Percentiles rank a stretch among this genome's conserved stretches.
Conservation (phyloP, 164 flowering plant genomes). For the Tetrastigma voinierianum region DNA sequence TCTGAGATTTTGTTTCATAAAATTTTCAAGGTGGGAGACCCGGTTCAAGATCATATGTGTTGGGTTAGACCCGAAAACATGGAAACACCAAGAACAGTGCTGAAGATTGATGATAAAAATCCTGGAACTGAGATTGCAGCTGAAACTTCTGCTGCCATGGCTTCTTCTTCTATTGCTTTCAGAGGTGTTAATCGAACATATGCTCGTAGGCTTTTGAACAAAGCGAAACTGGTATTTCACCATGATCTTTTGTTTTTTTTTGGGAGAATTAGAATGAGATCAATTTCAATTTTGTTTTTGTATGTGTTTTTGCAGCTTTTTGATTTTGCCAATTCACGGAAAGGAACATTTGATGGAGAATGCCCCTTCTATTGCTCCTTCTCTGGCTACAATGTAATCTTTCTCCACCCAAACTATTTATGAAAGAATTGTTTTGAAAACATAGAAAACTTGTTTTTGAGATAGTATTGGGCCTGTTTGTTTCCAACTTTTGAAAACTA, state of each 20-base stretch:
- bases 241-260: not conserved
- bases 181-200: constrained; percentile 38
- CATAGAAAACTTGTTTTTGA: no score
- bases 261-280: no score
- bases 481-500: no score
- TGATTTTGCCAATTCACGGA: constrained; percentile 54
- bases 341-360: constrained; percentile 84
- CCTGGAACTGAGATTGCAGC: constrained; percentile 94
- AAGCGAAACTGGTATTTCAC: constrained; percentile 59
- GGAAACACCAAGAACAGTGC: constrained; percentile 68
- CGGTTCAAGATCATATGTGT: constrained; percentile 71
- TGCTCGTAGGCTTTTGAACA: constrained; percentile 68
- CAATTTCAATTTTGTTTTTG: not conserved
- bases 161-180: constrained; percentile 78
- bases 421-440: no score
- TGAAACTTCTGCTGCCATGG: constrained; percentile 89
- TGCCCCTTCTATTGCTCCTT: constrained; percentile 95
- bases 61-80: constrained; percentile 89
- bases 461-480: no score
- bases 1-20: no score
- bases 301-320: constrained; percentile 55
- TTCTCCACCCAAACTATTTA: not conserved
- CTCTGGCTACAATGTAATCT: constrained; percentile 79
- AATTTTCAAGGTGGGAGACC: constrained; percentile 66
- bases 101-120: constrained; percentile 40